Percentiles rank a stretch among this genome's conserved stretches.
These are phyloP conservation scores for Dillenia turbinata DNA, from an alignment of 164 flowering plant genomes.

Conservation along the genomic window DNA sequence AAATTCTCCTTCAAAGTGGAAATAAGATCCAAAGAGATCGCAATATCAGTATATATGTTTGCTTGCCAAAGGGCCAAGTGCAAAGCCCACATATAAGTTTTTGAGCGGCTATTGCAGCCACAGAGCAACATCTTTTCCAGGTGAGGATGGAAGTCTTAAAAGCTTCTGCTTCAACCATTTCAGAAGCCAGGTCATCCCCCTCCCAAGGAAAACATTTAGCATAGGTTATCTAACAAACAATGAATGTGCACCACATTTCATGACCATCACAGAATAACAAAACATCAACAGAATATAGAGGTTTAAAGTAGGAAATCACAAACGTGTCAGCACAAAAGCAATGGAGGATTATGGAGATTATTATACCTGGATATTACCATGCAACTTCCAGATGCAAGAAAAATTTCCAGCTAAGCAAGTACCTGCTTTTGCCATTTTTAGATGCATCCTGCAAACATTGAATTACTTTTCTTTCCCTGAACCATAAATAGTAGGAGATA, in stretches of 20 bases:
- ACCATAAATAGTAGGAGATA: too few species aligned
- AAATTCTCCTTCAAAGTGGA: constrained; percentile 29
- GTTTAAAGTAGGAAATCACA: too few species aligned
- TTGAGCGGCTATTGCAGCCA: constrained; percentile 56
- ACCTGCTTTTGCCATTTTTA: constrained; percentile 23
- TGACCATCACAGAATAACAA: constrained; percentile 1
- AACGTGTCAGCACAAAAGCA: too few species aligned
- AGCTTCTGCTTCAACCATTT: constrained; percentile 30
- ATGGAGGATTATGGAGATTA: neutral
- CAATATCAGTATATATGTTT: constrained; percentile 73
- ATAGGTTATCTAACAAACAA: constrained; percentile 48
- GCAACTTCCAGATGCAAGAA: constrained; percentile 60
- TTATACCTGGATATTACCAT: constrained; percentile 63
- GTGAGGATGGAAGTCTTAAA: constrained; percentile 46
- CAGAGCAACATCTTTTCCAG: constrained; percentile 55
- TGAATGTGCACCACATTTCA: neutral
- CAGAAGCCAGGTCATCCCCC: constrained; percentile 21
- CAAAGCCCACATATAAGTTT: constrained; percentile 82
- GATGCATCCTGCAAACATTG: constrained; percentile 49
- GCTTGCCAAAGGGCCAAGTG: constrained; percentile 94
- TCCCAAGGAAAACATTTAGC: constrained; percentile 86
- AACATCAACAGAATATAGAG: neutral
- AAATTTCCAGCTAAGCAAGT: constrained; percentile 34
- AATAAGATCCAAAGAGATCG: constrained; percentile 56
- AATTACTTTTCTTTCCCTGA: too few species aligned